Evolutionary conservation across 306 rosid genomes (phyloP).

Genomic region (Acacia confusa): DNA sequence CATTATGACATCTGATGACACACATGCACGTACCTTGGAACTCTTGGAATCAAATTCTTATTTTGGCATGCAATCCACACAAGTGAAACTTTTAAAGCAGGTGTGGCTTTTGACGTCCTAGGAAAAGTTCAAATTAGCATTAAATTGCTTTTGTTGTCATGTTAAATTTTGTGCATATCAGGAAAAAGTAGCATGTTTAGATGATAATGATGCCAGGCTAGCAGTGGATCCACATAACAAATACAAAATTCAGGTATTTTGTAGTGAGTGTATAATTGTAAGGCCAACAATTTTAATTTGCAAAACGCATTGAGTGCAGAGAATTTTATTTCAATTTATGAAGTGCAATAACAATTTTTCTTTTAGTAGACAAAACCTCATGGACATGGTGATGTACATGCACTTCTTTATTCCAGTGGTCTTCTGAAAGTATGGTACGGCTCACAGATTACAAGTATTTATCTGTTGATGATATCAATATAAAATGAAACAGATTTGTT

Average conservation of each 20-base stretch:
- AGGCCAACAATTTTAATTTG: conserved; percentile 13
- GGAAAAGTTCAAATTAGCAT: conserved; percentile 23
- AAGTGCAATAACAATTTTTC: conserved; percentile 33
- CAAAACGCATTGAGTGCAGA: conserved; percentile 11
- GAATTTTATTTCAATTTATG: not conserved
- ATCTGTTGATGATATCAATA: conserved; percentile 1
- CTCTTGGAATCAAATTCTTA: conserved; percentile 79
- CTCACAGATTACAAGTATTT: conserved; percentile 24
- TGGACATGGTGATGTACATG: conserved; percentile 97
- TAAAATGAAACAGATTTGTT: not conserved
- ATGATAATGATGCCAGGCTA: conserved; percentile 91
- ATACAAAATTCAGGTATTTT: conserved; percentile 84
- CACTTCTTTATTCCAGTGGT: conserved; percentile 92
- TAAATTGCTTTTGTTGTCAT: conserved; percentile 19
- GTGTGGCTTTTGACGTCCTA: conserved; percentile 37
- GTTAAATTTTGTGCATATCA: conserved; percentile 36
- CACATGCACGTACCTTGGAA: conserved; percentile 68
- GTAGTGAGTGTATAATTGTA: conserved; percentile 14
- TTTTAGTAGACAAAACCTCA: conserved; percentile 92
- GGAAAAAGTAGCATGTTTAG: conserved; percentile 98
- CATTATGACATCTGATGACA: conserved; percentile 97
- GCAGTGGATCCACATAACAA: conserved; percentile 76
- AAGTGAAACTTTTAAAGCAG: conserved; percentile 97
- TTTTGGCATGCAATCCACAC: conserved; percentile 89
- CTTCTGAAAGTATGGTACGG: conserved; percentile 82